Base-by-base conservation (phyloP, 2,329 filamentous ascomycete genomes). In the Fusarium agapanthi region DNA sequence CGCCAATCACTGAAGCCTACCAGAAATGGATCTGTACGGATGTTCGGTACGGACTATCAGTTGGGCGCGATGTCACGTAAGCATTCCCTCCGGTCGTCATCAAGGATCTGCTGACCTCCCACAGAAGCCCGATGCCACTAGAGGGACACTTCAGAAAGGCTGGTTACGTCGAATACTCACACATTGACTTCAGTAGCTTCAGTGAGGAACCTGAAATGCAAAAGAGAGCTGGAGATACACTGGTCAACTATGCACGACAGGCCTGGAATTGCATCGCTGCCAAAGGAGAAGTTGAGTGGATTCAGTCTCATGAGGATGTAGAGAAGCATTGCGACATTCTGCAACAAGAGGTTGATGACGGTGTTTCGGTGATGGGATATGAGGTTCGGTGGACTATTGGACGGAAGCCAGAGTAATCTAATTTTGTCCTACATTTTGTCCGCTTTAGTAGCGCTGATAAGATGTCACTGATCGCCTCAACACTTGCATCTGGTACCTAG, bases 311-410 rank as follows among this genome's bases (percentile, higher is more conserved):
- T 41, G 28, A 58, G 3, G 51, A 65, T 28, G 64, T 58, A 1
- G 32, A 58, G 10, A 20, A 35, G 4, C 51, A 45, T 14, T 58
- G 44, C 28, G 60, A 51, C 4, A 47, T 32, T 15, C 5, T 65
- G 1, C 51, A 66, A 22, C 9, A 45, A 2, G 64, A 66, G n/a
- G 18, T 43, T 9, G 60, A 66, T 6, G 24, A 47, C 3, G 51
- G 43, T 18, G n/a, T 41, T 14, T 15, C 44, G 14, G 32, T 50
- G 13, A 24, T 66, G 43, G 64, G 64, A 34, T 43, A 32, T 18
- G 60, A 66, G 34, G 22, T 66, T 22, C 44, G 60, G 4, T 66
- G 64, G 64, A 66, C 64, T 1, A 40, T 66, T n/a, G 64, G 60
- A 13, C 38, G 64, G 2, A 66, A 53, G 16, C 34, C 44, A 6